Base-by-base conservation (phyloP, 1,284 basidiomycete species). In the Somion occarium region DNA sequence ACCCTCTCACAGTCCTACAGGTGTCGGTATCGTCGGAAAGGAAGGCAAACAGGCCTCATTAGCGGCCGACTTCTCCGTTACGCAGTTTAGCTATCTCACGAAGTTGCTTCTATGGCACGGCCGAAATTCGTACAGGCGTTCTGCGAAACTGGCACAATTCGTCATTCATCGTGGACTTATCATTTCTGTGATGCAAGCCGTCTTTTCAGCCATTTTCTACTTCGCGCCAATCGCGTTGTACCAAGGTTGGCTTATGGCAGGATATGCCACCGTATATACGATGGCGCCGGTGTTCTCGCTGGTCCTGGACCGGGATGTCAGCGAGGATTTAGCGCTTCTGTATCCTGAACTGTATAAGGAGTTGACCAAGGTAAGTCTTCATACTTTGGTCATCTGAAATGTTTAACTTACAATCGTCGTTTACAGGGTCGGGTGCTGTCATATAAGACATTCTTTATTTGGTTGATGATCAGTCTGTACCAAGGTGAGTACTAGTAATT, bases 321-420 rank as follows among this genome's bases (percentile, higher is more conserved):
- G 85, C 66, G 95, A 98, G 66, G 94, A 98, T 68, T 71, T 98
- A 49, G 95, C 97, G 0, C 70, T 99, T 57, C 75, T 98, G 49
- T 99, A 99, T 69, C 97, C 97, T 0, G 97, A 99, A 70, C 70
- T 99, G 49, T 99, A 99, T 73, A 98, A 98, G 71, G 97, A 98
- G 61, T 72, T 98, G 50, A 96, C 92, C 18, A 97, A 97, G 83
- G 93, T 88, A 50, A 53, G 72, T 64, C 3, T 23, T n/a, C n/a
- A n/a, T n/a, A n/a, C n/a, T n/a, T n/a, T n/a, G n/a, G 24, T 48
- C 41, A 19, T 9, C 26, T 19, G 23, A 45, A 9, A 23, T 15
- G 23, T 19, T 45, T 5, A n/a, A n/a, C n/a, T n/a, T n/a, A n/a
- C n/a, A n/a, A n/a, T 4, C 15, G 18, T 27, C 15, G 3, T 46